Conservation (phyloP, 31 red algal genomes). For the Porphyra umbilicalis region DNA sequence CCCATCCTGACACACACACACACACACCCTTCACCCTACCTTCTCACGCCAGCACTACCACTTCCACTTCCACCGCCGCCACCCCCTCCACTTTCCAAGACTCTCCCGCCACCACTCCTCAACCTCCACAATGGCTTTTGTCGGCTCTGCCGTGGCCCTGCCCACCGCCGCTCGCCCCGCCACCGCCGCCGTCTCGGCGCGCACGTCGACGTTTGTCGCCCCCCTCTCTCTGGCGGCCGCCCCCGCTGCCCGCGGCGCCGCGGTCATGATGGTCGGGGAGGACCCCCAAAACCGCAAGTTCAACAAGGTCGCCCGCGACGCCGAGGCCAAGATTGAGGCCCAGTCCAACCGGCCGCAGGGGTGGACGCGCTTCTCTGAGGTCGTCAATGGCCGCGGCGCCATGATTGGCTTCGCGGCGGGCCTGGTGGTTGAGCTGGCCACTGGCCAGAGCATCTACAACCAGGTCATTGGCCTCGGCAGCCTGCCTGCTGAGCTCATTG, state of each 20-base stretch:
- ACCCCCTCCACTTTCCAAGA: not conserved
- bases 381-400: constrained; percentile 47
- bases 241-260: not conserved
- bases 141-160: not conserved
- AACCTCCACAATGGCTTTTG: not conserved
- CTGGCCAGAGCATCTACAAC: not conserved
- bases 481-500: not conserved
- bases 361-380: constrained; percentile 48
- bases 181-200: not conserved
- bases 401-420: constrained; percentile 56
- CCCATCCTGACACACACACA: not conserved
- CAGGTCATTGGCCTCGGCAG: not conserved
- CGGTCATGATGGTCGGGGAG: not conserved
- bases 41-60: not conserved
- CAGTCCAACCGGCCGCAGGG: constrained; percentile 40
- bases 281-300: not conserved
- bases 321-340: constrained; percentile 8
- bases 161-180: not conserved
- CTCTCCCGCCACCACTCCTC: no score
- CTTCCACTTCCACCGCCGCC: not conserved
- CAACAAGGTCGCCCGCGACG: not conserved
- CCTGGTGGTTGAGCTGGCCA: constrained; percentile 40
- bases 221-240: not conserved
- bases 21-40: not conserved
- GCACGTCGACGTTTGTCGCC: not conserved